Base-by-base conservation (phyloP, 495 filamentous ascomycete species). In the Glutinoglossum americanum region DNA sequence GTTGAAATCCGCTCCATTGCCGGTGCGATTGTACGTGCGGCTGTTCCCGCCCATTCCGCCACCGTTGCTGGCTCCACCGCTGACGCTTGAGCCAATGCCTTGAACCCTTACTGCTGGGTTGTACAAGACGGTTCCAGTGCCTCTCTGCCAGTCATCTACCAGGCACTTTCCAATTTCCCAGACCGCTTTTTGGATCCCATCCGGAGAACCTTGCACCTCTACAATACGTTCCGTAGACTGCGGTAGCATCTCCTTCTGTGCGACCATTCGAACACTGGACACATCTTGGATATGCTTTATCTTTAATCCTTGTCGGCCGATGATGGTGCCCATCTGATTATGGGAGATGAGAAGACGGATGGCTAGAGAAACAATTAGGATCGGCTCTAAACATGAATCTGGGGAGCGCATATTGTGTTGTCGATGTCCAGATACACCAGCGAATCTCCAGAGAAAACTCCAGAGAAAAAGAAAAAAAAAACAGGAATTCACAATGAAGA, bases 161-260 rank as follows among this genome's bases (percentile, higher is more conserved):
- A 98, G 76, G 70, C 93, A 97, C 73, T 97, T 98, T 71, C 88
- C 90, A 61, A 98, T 98, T 67, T 98, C 92, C 93, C 92, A 97
- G 45, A 92, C 74, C 56, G 92, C 93, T 70, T 87, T 86, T 68
- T 95, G 86, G 64, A 98, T 89, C 49, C 92, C 89, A 35, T 92
- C 87, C 30, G 92, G 86, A 7, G 82, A 87, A 63, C 92, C 92
- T 67, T 90, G 85, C 54, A 98, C 85, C 67, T 97, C 93, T 57
- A 98, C 93, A 62, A 98, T 86, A 51, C 92, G 84, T 72, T 98
- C 92, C n/a, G 92, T 98, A 13, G 92, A 98, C 68, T 97, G 92
- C 27, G 92, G 92, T 33, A 97, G 82, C 92, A 98, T 97, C 66
- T 98, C 92, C 72, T 98, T 98, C 69, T 96, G 89, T 53, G 92